Evolutionary conservation across 495 filamentous ascomycete species (phyloP), one percentile per base, ranked within the genome.

Genomic region (Penicillium flavigenum): DNA sequence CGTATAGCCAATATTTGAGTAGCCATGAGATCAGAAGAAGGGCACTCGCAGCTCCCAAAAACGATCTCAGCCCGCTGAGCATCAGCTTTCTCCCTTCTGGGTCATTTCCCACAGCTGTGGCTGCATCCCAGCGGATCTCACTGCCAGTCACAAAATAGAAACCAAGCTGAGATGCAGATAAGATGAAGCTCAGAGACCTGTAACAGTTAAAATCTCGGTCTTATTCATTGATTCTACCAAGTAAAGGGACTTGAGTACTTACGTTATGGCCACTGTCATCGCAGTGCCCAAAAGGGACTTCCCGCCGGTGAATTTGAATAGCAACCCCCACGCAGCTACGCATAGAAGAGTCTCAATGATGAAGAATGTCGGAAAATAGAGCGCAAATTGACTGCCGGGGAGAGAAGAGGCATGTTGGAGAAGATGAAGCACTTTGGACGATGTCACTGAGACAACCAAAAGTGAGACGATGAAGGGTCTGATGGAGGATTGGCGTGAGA

Each of bases 141-240:
- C 57, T 66, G 26, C 66, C 61, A n/a, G 66, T 67, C 3, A 69
- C 61, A 17, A 60, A 52, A 26, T 64, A 69, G 27, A 69, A 69
- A 1, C 58, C 59, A 11, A 67, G 49, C 26, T 69, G 63, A 3
- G 66, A 69, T 1, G 66, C 51, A n/a, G 56, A 56, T 1, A 63
- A 56, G 16, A 50, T 17, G 27, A 64, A 50, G 17, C 57, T 59
- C 36, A 67, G 49, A 16, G 19, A 39, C 7, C 66, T 69, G 49
- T 17, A 5, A 27, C 4, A n/a, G 32, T 49, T 19, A 56, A 16
- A 22, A 31, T 38, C 11, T 3, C 2, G 8, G 2, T 20, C 29
- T 47, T 7, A 4, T 11, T 20, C 14, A 19, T 32, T 20, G 17
- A 20, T 16, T 20, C 9, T 2, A 17, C 26, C 3, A 6, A 31